A percentile compares a stretch with the other conserved stretches of the same genome.
Conservation (phyloP, 148 eudicot genomes). For the Linanthus parryae region DNA sequence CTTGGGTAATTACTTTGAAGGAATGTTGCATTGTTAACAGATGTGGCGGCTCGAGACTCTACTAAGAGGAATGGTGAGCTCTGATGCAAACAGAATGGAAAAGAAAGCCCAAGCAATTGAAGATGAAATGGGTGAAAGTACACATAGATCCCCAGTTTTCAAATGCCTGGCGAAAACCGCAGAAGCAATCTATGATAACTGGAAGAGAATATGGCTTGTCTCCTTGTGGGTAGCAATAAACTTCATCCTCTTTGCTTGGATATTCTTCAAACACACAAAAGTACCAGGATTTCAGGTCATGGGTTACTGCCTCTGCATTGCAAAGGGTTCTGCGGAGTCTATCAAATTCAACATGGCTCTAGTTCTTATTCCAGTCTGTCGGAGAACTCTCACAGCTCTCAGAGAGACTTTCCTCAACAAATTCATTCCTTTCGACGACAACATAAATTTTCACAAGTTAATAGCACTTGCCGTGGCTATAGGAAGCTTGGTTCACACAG, state of each 20-base stretch:
- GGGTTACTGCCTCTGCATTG: slow-evolving; percentile 82
- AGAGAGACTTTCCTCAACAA: slow-evolving; percentile 64
- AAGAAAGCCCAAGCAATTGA: slow-evolving; percentile 53
- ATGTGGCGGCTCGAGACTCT: slow-evolving; percentile 96
- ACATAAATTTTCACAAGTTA: slow-evolving; percentile 90
- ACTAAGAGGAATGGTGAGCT: slow-evolving; percentile 61
- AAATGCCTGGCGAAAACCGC: slow-evolving; percentile 35
- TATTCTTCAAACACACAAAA: slow-evolving; percentile 31
- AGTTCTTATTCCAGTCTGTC: slow-evolving; percentile 79
- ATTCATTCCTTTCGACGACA: slow-evolving; percentile 76
- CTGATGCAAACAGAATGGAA: slow-evolving; percentile 25
- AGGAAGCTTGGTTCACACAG: slow-evolving; percentile 50
- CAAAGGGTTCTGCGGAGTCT: slow-evolving; percentile 89
- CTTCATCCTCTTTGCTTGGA: slow-evolving; percentile 49
- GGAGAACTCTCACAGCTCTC: slow-evolving; percentile 76
- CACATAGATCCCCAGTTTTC: slow-evolving; percentile 46
- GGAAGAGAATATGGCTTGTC: slow-evolving; percentile 69
- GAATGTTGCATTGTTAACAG: slow-evolving; percentile 23
- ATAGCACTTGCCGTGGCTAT: slow-evolving; percentile 53
- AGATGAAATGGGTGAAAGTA: slow-evolving; percentile 72
- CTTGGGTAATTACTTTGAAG: not conserved
- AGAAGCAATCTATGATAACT: slow-evolving; percentile 64
- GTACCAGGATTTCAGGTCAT: slow-evolving; percentile 39
- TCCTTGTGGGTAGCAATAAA: slow-evolving; percentile 52
- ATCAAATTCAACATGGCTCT: slow-evolving; percentile 94